phyloP scores from a whole-genome alignment of 2,329 filamentous ascomycete species.

The Stagonosporopsis tanaceti region DNA sequence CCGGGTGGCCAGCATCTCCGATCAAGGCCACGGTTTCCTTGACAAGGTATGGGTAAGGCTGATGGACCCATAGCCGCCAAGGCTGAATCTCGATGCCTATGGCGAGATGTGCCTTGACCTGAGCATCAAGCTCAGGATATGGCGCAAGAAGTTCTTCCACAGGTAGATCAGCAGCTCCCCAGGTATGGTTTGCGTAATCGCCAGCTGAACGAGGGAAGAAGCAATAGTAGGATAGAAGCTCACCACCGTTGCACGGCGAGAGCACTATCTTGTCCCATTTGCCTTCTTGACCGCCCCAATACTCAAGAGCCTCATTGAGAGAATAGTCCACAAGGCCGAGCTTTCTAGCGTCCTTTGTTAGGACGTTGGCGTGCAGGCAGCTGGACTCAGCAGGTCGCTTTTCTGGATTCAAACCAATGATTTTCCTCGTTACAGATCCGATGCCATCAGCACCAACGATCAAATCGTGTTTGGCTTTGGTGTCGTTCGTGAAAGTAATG shows the following conservation, averaged over 20 bases:
- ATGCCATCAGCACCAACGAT: slow-evolving; percentile 73
- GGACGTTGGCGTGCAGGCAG: slow-evolving; percentile 71
- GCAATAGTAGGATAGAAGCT: slow-evolving; percentile 72
- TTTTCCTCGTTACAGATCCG: slow-evolving; percentile 66
- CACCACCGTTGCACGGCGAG: slow-evolving; percentile 71
- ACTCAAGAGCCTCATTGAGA: slow-evolving; percentile 67
- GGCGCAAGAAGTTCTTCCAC: slow-evolving; percentile 67
- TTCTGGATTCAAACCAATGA: slow-evolving; percentile 66
- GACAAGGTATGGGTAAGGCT: slow-evolving; percentile 66
- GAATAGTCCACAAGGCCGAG: slow-evolving; percentile 71
- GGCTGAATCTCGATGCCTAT: slow-evolving; percentile 70
- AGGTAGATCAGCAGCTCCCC: slow-evolving; percentile 61
- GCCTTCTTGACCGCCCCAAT: slow-evolving; percentile 73
- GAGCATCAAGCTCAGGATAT: slow-evolving; percentile 66
- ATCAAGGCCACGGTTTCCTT: slow-evolving; percentile 64
- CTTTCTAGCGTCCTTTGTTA: slow-evolving; percentile 65
- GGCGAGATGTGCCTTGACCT: slow-evolving; percentile 65
- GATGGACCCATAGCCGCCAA: slow-evolving; percentile 70
- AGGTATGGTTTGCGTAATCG: slow-evolving; percentile 68
- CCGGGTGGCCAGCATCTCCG: slow-evolving; percentile 72
- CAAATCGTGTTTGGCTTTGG: slow-evolving; percentile 62
- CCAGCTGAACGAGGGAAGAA: slow-evolving; percentile 69
- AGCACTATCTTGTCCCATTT: slow-evolving; percentile 73
- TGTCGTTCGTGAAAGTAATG: slow-evolving; percentile 56
- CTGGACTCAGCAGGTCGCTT: slow-evolving; percentile 66